Base-by-base conservation (phyloP, 2,329 filamentous ascomycete genomes). In the Colletotrichum sp. region DNA sequence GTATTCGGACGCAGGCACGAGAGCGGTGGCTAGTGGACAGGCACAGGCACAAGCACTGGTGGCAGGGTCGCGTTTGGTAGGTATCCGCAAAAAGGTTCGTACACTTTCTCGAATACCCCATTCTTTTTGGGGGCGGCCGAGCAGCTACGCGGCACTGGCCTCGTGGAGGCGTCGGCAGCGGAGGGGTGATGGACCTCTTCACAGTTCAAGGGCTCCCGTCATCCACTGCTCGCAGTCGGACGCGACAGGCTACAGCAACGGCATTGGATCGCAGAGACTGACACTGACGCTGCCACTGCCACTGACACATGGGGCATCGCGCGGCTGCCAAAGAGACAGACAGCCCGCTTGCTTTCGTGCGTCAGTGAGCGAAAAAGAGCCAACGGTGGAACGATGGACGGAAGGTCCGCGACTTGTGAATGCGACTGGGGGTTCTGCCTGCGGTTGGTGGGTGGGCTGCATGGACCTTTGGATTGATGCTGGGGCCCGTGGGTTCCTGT, bases 91-190 rank as follows among this genome's bases (percentile, higher is more conserved):
- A 61, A 59, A 71, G 28, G 34, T 34, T 44, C 39, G 55, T 36
- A 36, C n/a, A 48, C 68, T 22, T 71, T 30, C 16, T 32, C 30
- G 36, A 9, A 55, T 44, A 52, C 55, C 32, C 73, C 70, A 68
- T 64, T 39, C n/a, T 55, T 73, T 59, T 75, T 73, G 73, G 73
- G 73, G 70, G 73, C 70, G 27, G 70, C 34, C 60, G 55, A 59
- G 22, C 48, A 68, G 48, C 44, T 19, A 72, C 55, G 39, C 68
- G 60, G 44, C 61, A 44, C 5, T 44, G 5, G 39, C 19, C 39
- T 44, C 39, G 19, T 44, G 39, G 39, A 44, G 39, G 63, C 72
- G 72, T 72, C 72, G 63, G 27, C 39, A 48, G 55, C 67, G 63
- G 68, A 75, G 22, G 68, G 52, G n/a, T 57, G 36, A 63, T 39